Base-by-base conservation (phyloP, 768 basidiomycete genomes). In the Xanthoconium purpureum region DNA sequence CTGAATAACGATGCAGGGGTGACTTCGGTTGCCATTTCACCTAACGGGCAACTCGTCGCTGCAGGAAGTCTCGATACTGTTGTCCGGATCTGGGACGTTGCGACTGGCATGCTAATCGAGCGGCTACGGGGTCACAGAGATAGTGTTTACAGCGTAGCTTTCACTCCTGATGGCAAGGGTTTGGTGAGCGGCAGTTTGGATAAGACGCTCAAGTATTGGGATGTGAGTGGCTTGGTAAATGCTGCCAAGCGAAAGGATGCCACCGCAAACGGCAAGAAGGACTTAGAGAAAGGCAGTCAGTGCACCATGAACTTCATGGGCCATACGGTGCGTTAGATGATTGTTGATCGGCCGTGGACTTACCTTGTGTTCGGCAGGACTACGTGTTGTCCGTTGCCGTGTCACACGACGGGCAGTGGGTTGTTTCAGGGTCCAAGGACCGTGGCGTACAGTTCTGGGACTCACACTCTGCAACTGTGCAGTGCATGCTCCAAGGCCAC, bases 361-460 rank as follows among this genome's bases (percentile, higher is more conserved):
- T 20, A 59, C 47, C 45, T 5, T 29, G 48, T 43, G 46, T 30
- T 37, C 17, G 3, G 36, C 62, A 85, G 83, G 87, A 89, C 69
- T 89, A 87, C 56, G 87, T 89, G 56, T 77, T 89, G 49, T 83
- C 82, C 45, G 85, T 87, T 45, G 85, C 84, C 18, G 91, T 94
- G 47, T 93, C 91, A 45, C 89, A 93, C 60, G 95, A 98, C 71
- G 92, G 91, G 57, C 85, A 91, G 61, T 89, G 94, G 91, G 88
- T 98, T 63, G 95, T 97, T 12, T 94, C 92, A 12, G 96, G 97
- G 50, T 88, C 86, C 36, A 98, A 98, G 75, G 97, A 99, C 70
- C 89, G 97, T 13, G 89, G 93, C 1, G 94, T 99, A 53, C 92
- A 95, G 71, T 94, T 96, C 69, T 93, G 91, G 87, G 91, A 95